Evolutionary conservation across 176 grass and related monocot species (phyloP).

Genomic region (Panicum miliaceum): DNA sequence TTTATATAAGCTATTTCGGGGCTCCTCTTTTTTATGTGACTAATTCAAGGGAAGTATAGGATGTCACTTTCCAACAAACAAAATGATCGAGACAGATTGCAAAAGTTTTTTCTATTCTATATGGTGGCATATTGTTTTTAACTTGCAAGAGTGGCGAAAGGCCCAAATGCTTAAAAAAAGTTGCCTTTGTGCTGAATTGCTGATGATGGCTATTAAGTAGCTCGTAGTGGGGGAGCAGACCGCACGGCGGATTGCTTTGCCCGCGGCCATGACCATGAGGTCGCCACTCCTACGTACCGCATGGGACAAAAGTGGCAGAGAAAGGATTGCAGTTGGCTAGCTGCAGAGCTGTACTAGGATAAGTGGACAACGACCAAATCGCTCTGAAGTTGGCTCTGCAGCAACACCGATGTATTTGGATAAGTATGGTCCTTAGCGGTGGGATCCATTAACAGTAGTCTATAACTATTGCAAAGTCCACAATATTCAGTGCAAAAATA

Average conservation of each 20-base stretch:
- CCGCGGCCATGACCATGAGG: background rate
- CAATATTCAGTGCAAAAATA: too few species aligned
- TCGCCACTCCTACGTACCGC: conserved; percentile 40
- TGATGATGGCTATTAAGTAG: background rate
- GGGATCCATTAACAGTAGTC: too few species aligned
- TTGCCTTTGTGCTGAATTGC: background rate
- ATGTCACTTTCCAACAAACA: background rate
- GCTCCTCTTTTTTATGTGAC: background rate
- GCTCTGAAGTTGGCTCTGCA: background rate
- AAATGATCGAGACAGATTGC: background rate
- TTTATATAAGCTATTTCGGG: too few species aligned
- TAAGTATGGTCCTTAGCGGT: too few species aligned
- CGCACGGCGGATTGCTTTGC: background rate
- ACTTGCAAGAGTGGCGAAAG: background rate
- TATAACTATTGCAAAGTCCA: too few species aligned
- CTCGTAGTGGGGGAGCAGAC: conserved; percentile 13
- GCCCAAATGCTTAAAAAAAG: background rate
- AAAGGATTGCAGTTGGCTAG: conserved; percentile 18
- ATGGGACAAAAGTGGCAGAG: background rate
- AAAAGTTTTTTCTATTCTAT: background rate
- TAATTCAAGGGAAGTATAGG: background rate
- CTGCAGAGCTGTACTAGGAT: background rate
- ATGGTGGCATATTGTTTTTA: background rate
- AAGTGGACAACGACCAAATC: background rate
- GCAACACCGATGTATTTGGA: too few species aligned